These are phyloP conservation scores for Capsicum chinense DNA, from an alignment of 257 asterid genomes.

Conservation along the genomic window DNA sequence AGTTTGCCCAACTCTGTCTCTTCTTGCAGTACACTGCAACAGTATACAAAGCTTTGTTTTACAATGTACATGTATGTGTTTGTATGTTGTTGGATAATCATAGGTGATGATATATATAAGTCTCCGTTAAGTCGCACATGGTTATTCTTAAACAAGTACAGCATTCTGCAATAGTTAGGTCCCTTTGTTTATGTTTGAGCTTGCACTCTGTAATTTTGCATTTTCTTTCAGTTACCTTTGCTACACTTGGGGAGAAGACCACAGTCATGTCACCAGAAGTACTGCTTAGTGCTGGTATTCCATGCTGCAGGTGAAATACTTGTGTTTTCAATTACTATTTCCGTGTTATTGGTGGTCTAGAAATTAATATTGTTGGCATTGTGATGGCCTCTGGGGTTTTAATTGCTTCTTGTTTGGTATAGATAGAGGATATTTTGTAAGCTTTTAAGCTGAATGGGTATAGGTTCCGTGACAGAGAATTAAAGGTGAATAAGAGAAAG, in stretches of 20 bases:
- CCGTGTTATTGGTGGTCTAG: slow-evolving; percentile 33
- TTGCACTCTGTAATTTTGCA: slow-evolving; percentile 37
- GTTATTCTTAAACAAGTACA: slow-evolving; percentile 13
- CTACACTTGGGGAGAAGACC: slow-evolving; percentile 97
- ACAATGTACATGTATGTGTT: not conserved
- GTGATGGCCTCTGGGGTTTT: slow-evolving; percentile 20
- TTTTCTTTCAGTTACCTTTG: slow-evolving; percentile 81
- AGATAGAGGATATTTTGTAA: not conserved
- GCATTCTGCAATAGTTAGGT: slow-evolving; percentile 1
- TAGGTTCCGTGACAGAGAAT: slow-evolving; percentile 21
- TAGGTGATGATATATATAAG: not conserved
- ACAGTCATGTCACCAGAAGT: slow-evolving; percentile 99
- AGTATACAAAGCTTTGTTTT: not conserved
- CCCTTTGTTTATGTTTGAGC: not conserved
- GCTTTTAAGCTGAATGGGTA: slow-evolving; percentile 10
- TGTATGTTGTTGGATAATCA: not conserved
- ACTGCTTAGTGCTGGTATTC: slow-evolving; percentile 89
- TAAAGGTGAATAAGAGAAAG: not conserved
- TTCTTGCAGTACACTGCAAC: slow-evolving; percentile 12
- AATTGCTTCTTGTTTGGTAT: slow-evolving; percentile 15
- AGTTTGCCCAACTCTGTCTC: not conserved
- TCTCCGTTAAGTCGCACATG: not conserved
- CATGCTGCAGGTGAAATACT: slow-evolving; percentile 95
- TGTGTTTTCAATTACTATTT: slow-evolving; percentile 29
- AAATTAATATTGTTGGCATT: slow-evolving; percentile 28